These are phyloP conservation scores for Halophytophthora polymorphica DNA, from an alignment of 352 stramenopile genomes.

Conservation along the genomic window DNA sequence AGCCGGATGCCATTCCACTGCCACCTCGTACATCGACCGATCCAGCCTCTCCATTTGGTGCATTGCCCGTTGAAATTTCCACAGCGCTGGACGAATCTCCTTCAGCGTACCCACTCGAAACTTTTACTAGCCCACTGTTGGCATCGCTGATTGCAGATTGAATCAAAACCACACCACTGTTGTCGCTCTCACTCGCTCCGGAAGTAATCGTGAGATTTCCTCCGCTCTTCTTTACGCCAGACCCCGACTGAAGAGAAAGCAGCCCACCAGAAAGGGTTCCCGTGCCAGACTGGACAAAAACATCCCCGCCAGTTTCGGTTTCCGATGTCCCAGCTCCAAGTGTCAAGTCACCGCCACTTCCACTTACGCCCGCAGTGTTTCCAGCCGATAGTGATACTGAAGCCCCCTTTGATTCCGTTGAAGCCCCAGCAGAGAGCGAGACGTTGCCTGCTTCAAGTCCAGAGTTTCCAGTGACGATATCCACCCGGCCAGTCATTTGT, in stretches of 20 bases:
- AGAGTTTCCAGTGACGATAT: slow-evolving; percentile 23
- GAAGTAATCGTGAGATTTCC: slow-evolving; percentile 22
- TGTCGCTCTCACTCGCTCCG: slow-evolving; percentile 16
- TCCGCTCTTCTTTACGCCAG: slow-evolving; percentile 20
- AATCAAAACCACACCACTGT: slow-evolving; percentile 24
- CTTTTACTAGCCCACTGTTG: slow-evolving; percentile 25
- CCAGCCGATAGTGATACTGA: slow-evolving; percentile 12
- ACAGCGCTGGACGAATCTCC: slow-evolving; percentile 21
- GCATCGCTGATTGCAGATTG: slow-evolving; percentile 19
- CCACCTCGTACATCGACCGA: slow-evolving; percentile 27
- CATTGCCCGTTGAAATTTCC: slow-evolving; percentile 24
- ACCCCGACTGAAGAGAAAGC: slow-evolving; percentile 23
- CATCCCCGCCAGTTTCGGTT: slow-evolving; percentile 13
- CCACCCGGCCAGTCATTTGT: slow-evolving; percentile 17
- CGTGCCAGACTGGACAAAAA: slow-evolving; percentile 16
- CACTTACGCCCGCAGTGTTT: slow-evolving; percentile 17
- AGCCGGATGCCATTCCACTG: slow-evolving; percentile 4
- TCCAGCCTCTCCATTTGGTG: slow-evolving; percentile 24
- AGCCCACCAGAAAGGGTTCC: slow-evolving; percentile 15
- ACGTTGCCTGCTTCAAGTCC: slow-evolving; percentile 19
- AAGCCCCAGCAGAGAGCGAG: slow-evolving; percentile 18
- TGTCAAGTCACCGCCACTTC: slow-evolving; percentile 20
- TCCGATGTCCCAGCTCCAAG: slow-evolving; percentile 20
- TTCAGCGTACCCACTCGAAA: slow-evolving; percentile 24
- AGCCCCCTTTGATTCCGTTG: slow-evolving; percentile 14